Evolutionary conservation across 192 early-diverging fungal species (phyloP), one percentile per base, ranked within the genome.

Genomic region (Funneliformis geosporum): DNA sequence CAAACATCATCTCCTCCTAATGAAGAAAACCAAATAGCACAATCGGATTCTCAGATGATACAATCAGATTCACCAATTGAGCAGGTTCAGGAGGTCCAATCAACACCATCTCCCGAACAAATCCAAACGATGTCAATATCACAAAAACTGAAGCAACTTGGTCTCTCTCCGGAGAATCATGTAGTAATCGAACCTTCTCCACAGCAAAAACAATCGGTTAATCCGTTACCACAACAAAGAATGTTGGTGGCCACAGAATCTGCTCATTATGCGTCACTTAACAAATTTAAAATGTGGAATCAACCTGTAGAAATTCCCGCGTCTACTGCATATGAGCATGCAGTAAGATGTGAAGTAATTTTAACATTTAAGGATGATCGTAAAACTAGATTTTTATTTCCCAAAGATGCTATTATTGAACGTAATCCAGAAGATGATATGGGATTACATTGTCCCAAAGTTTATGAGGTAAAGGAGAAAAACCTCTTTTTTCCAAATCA

Each of bases 311-410:
- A 55, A 55, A 55, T 55, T 55, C 50, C 50, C 16, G 50, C 50
- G 16, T 55, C 50, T 55, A 55, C 50, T 18, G 50, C 50, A 55
- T 64, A 27, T 79, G 23, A 68, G n/a, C 66, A 74, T 66, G 64
- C 81, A 27, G 77, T 81, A 28, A 79, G 77, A 42, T 44, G 43
- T 43, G 86, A 87, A 27, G 78, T 93, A 50, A 84, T 86, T 4
- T 82, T 93, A 68, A 88, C 90, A 74, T 89, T 93, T 82, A 83
- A 83, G 21, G 91, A 93, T 6, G 80, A 82, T 60, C 78, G 85
- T 7, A 81, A 82, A 25, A 84, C 86, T 40, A 82, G 84, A 8
- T 89, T 87, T 60, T 71, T 86, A 33, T 81, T 93, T 50, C 91
- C 91, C 5, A 85, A 85, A 55, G 83, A 89, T n/a, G 82, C 87